Conservation (phyloP, 1,284 basidiomycete species). For the Pseudozyma sp. region DNA sequence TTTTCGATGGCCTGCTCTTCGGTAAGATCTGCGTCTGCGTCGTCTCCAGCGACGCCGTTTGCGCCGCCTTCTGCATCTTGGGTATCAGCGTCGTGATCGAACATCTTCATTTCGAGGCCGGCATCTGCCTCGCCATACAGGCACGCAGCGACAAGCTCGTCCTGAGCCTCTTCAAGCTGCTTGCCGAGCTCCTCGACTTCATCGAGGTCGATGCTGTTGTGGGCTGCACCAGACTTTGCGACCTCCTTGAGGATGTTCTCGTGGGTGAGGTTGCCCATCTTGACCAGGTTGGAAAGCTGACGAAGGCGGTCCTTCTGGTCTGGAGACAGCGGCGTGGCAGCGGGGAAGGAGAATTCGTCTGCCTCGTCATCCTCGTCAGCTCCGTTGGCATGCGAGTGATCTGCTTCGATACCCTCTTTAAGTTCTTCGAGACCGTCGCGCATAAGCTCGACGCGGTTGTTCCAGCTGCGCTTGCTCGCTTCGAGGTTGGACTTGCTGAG, state of each 20-base stretch:
- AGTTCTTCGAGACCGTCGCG: constrained; percentile 55
- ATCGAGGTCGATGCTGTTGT: constrained; percentile 35
- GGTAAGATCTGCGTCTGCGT: constrained; percentile 35
- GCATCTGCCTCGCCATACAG: constrained; percentile 52
- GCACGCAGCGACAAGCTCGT: constrained; percentile 53
- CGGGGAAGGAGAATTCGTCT: constrained; percentile 42
- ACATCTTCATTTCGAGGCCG: constrained; percentile 43
- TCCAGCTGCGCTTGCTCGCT: constrained; percentile 50
- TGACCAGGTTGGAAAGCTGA: constrained; percentile 46
- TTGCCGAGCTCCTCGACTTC: constrained; percentile 45
- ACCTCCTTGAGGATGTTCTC: constrained; percentile 46
- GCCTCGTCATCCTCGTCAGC: constrained; percentile 28
- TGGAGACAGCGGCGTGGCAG: constrained; percentile 28
- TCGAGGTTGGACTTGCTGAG: constrained; percentile 55
- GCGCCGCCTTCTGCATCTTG: constrained; percentile 6
- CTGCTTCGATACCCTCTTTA: constrained; percentile 42
- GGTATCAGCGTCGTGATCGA: constrained; percentile 32
- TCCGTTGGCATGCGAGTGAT: constrained; percentile 5
- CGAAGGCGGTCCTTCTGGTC: constrained; percentile 43
- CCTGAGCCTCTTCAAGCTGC: constrained; percentile 54
- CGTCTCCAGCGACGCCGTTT: constrained; percentile 11
- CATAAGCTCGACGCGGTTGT: constrained; percentile 49
- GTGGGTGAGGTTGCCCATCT: constrained; percentile 51
- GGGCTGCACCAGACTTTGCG: constrained; percentile 19
- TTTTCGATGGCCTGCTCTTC: constrained; percentile 47